Evolutionary conservation across 202 grass and related monocot species (phyloP).

Genomic region (Carex arenaria): DNA sequence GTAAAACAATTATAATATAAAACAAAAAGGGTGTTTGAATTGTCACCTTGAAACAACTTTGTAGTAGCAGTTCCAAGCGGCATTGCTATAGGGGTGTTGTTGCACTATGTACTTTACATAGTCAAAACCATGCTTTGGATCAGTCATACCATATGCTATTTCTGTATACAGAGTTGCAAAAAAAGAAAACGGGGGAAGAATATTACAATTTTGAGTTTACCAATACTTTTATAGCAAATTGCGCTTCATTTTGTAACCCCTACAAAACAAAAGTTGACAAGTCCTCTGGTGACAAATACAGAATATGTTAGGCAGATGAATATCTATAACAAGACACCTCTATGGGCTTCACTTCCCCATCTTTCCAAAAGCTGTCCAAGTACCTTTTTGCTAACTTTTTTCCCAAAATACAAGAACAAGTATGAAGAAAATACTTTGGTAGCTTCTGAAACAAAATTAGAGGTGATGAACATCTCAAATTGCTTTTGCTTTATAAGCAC

Average conservation of each 20-base stretch:
- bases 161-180: slow-evolving; percentile 34
- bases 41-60: slow-evolving; percentile 86
- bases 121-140: slow-evolving; percentile 85
- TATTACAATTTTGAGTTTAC: not conserved
- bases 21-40: slow-evolving; percentile 4
- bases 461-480: not conserved
- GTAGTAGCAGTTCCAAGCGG: slow-evolving; percentile 93
- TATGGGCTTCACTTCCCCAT: not conserved
- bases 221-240: not conserved
- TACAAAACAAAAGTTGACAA: not conserved
- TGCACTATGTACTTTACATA: slow-evolving; percentile 77
- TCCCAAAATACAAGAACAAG: not conserved
- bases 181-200: not conserved
- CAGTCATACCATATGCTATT: slow-evolving; percentile 81
- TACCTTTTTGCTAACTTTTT: not conserved
- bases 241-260: not conserved
- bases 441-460: not conserved
- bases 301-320: not conserved
- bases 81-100: slow-evolving; percentile 65
- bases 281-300: not conserved
- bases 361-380: not conserved
- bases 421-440: not conserved
- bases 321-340: not conserved
- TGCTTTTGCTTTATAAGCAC: not conserved
- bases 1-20: not conserved